phyloP scores from a whole-genome alignment of 2,329 filamentous ascomycete species.

The Penicillium sp. region DNA sequence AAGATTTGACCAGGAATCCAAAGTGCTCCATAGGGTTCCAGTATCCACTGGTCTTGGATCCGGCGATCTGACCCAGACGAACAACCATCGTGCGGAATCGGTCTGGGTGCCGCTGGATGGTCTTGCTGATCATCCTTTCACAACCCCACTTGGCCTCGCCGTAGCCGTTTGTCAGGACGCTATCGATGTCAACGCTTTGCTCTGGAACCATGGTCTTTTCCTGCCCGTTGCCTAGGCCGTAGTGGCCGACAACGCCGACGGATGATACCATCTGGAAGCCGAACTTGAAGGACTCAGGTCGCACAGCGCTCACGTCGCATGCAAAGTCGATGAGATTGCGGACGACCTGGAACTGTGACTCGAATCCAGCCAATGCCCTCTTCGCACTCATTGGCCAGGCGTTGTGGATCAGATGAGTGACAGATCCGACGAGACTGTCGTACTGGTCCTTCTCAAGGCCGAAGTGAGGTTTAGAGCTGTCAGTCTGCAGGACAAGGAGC shows the following conservation, averaged over 20 bases:
- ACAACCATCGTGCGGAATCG: slow-evolving; percentile 45
- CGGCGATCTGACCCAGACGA: no score
- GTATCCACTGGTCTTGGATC: no score
- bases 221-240: slow-evolving; percentile 24
- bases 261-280: slow-evolving; percentile 48
- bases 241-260: slow-evolving; percentile 43
- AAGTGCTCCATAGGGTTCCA: no score
- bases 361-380: slow-evolving; percentile 11
- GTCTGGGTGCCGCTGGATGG: slow-evolving; percentile 46
- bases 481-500: slow-evolving; percentile 50
- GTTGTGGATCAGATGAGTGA: slow-evolving; percentile 50
- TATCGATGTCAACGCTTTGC: slow-evolving; percentile 39
- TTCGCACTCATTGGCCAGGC: slow-evolving; percentile 26
- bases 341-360: slow-evolving; percentile 16
- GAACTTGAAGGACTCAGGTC: slow-evolving; percentile 20
- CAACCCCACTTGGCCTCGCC: slow-evolving; percentile 56
- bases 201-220: slow-evolving; percentile 45
- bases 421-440: slow-evolving; percentile 34
- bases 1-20: no score
- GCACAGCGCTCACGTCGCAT: not conserved
- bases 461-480: slow-evolving; percentile 51
- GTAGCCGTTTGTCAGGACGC: slow-evolving; percentile 52
- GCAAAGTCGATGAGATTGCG: slow-evolving; percentile 21
- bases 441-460: slow-evolving; percentile 50
- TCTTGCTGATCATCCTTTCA: slow-evolving; percentile 53